These are phyloP conservation scores for Pseudopithomyces chartarum DNA, from an alignment of 2,329 filamentous ascomycete species.

Conservation along the genomic window DNA sequence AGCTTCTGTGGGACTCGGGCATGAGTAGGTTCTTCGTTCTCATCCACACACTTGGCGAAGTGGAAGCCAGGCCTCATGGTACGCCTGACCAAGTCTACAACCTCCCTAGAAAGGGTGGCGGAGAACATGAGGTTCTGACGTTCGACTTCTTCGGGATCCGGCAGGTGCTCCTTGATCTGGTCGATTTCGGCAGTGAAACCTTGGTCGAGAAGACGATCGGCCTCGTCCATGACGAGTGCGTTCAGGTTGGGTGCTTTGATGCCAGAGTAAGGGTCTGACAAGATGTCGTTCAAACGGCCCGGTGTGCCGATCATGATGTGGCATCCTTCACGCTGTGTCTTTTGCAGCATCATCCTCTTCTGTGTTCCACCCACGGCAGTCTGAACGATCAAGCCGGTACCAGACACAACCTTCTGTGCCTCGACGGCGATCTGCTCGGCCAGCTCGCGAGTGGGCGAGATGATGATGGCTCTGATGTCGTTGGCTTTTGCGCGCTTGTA, in stretches of 20 bases:
- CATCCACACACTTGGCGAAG: conserved; percentile 85
- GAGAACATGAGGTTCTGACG: conserved; percentile 96
- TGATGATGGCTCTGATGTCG: conserved; percentile 64
- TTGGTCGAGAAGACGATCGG: conserved; percentile 70
- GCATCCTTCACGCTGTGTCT: conserved; percentile 76
- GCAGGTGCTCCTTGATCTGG: conserved; percentile 60
- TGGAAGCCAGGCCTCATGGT: conserved; percentile 85
- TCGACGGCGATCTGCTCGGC: conserved; percentile 72
- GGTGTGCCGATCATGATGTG: conserved; percentile 91
- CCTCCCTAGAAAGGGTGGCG: conserved; percentile 84
- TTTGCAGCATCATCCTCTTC: conserved; percentile 69
- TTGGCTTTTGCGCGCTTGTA: conserved; percentile 50
- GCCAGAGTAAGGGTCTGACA: conserved; percentile 67
- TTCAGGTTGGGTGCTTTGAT: conserved; percentile 67
- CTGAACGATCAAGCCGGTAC: conserved; percentile 71
- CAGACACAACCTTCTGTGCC: conserved; percentile 67
- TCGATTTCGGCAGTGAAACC: conserved; percentile 57
- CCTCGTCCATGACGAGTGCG: conserved; percentile 67
- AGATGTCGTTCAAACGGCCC: conserved; percentile 81
- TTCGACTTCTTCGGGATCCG: conserved; percentile 64
- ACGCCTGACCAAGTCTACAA: conserved; percentile 76
- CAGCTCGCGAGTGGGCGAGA: conserved; percentile 67
- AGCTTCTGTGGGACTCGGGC: conserved; percentile 80
- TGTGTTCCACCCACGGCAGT: conserved; percentile 91
- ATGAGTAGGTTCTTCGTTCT: conserved; percentile 84